Evolutionary conservation across 768 basidiomycete genomes (phyloP).

Genomic region (Russula emetica): DNA sequence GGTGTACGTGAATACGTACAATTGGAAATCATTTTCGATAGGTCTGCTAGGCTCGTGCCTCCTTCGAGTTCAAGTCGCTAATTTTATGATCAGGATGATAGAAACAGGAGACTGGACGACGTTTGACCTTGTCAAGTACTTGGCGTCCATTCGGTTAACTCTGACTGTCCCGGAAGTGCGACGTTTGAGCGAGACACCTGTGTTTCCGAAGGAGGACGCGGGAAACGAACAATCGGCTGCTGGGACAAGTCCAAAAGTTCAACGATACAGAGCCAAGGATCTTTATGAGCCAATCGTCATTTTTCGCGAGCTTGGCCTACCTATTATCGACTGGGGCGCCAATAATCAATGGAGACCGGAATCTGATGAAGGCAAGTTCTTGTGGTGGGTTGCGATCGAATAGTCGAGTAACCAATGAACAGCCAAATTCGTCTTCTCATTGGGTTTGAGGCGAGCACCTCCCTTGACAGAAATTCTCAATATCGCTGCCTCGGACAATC

Average conservation of each 20-base stretch:
- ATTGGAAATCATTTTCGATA: slow-evolving; percentile 83
- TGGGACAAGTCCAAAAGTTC: slow-evolving; percentile 35
- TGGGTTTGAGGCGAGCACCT: slow-evolving; percentile 68
- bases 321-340: slow-evolving; percentile 83
- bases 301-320: slow-evolving; percentile 69
- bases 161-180: slow-evolving; percentile 55
- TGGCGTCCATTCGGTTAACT: slow-evolving; percentile 71
- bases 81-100: slow-evolving; percentile 56
- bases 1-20: slow-evolving; percentile 92
- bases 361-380: slow-evolving; percentile 75
- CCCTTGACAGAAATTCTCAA: slow-evolving; percentile 60
- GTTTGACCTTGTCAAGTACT: slow-evolving; percentile 78
- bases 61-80: background rate
- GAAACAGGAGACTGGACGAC: slow-evolving; percentile 89
- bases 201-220: slow-evolving; percentile 61
- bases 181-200: slow-evolving; percentile 57
- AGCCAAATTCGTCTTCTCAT: slow-evolving; percentile 77
- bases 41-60: slow-evolving; percentile 41
- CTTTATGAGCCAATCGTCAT: slow-evolving; percentile 81
- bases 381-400: background rate
- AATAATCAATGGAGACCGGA: slow-evolving; percentile 71
- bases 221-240: slow-evolving; percentile 28
- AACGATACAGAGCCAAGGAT: slow-evolving; percentile 59
- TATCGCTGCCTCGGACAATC: slow-evolving; percentile 58
- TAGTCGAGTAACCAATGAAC: slow-evolving; percentile 3